Conservation (phyloP, 768 basidiomycete genomes). For the Mrakia frigida region DNA sequence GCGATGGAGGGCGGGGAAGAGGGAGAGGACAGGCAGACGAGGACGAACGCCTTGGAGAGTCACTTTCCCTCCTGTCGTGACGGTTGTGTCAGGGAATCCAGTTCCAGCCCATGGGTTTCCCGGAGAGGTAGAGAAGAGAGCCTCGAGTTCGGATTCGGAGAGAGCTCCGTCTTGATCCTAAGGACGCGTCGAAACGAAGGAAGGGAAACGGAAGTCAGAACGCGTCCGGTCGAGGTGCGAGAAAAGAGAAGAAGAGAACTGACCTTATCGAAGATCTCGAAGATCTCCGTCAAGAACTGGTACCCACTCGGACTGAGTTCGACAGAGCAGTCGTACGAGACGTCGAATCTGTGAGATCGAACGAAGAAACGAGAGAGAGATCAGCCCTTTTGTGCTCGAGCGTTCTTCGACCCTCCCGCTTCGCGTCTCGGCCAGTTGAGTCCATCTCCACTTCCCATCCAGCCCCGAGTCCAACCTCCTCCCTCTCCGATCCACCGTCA, state of each 20-base stretch:
- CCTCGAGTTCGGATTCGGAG: conserved; percentile 71
- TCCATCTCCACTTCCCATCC: neutral
- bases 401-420: too few species aligned
- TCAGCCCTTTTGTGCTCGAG: too few species aligned
- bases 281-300: conserved; percentile 94
- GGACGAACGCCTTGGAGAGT: conserved; percentile 68
- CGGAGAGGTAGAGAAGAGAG: conserved; percentile 87
- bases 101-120: conserved; percentile 95
- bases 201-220: neutral
- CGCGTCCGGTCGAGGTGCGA: conserved; percentile 20
- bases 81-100: conserved; percentile 83
- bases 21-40: neutral
- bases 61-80: conserved; percentile 69
- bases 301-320: conserved; percentile 91
- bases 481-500: neutral
- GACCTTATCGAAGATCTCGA: conserved; percentile 91
- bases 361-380: neutral
- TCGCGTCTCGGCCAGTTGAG: too few species aligned
- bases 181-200: neutral
- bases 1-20: neutral
- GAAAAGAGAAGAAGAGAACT: conserved; percentile 17
- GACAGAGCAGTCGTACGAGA: conserved; percentile 87
- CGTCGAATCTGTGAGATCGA: conserved; percentile 65
- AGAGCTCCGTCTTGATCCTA: conserved; percentile 94
- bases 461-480: too few species aligned